phyloP scores from a whole-genome alignment of 345 rosid species.

The Orychophragmus violaceus region DNA sequence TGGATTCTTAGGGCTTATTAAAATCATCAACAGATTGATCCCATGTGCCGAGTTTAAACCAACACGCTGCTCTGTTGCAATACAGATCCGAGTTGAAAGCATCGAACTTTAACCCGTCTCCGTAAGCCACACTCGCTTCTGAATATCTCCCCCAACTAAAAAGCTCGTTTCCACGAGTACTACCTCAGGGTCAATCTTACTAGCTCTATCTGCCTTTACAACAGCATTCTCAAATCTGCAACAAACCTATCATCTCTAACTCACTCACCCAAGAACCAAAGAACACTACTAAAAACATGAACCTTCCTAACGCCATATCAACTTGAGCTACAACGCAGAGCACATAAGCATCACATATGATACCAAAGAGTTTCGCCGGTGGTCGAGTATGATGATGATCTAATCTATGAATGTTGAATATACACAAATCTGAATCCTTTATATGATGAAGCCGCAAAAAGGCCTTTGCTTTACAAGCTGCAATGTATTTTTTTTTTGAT shows the following conservation, averaged over 20 bases:
- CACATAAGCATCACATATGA: slow-evolving; percentile 61
- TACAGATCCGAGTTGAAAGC: slow-evolving; percentile 67
- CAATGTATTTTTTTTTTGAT: no score
- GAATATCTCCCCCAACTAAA: slow-evolving; percentile 63
- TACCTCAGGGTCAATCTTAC: slow-evolving; percentile 49
- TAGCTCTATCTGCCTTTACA: slow-evolving; percentile 73
- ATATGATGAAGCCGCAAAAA: slow-evolving; percentile 65
- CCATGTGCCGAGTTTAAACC: slow-evolving; percentile 86
- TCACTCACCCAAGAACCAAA: slow-evolving; percentile 33
- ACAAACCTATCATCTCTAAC: slow-evolving; percentile 41
- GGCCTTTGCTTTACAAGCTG: slow-evolving; percentile 86
- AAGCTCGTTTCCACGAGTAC: slow-evolving; percentile 63
- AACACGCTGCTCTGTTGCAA: slow-evolving; percentile 96
- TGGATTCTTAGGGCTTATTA: slow-evolving; percentile 67
- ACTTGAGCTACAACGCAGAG: slow-evolving; percentile 70
- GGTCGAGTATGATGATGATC: slow-evolving; percentile 21
- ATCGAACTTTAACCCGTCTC: slow-evolving; percentile 76
- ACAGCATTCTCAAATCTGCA: no score
- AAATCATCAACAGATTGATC: slow-evolving; percentile 82
- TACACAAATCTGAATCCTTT: slow-evolving; percentile 57
- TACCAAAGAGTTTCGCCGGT: slow-evolving; percentile 45
- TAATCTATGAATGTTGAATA: slow-evolving; percentile 38
- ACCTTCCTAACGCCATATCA: slow-evolving; percentile 94
- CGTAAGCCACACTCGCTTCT: slow-evolving; percentile 85
- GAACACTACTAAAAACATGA: slow-evolving; percentile 14